These are phyloP conservation scores for Lasiosphaeria hispida DNA, from an alignment of 495 filamentous ascomycete genomes.

Conservation along the genomic window DNA sequence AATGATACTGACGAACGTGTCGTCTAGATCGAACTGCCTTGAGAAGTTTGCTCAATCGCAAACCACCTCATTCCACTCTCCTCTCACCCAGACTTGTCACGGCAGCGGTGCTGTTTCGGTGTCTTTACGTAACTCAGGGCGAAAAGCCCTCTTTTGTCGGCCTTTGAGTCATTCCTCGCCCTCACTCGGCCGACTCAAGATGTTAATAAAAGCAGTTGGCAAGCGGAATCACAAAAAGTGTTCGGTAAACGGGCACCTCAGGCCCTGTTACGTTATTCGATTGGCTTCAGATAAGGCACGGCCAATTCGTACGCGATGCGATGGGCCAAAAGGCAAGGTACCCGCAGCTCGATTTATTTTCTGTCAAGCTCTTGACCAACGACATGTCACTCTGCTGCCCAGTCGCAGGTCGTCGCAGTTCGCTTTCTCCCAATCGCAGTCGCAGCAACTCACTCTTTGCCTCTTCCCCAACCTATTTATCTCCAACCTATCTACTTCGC, in stretches of 20 bases:
- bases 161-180: no score
- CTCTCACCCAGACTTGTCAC: no score
- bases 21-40: no score
- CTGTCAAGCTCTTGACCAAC: conserved; percentile 10
- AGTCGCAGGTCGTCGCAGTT: no score
- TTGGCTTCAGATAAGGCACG: conserved; percentile 24
- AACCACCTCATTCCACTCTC: no score
- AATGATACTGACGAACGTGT: no score
- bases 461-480: no score
- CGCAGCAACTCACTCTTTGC: no score
- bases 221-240: conserved; percentile 2
- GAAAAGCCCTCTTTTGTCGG: background rate
- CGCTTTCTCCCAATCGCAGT: no score
- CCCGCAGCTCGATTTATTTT: conserved; percentile 5
- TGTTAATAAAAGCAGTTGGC: conserved; percentile 5
- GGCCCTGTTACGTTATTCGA: conserved; percentile 18
- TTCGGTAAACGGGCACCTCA: background rate
- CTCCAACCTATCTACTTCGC: no score
- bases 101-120: no score
- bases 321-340: conserved; percentile 3
- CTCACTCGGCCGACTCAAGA: background rate
- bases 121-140: conserved; percentile 3
- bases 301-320: background rate
- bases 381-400: background rate
- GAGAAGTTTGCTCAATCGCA: no score